phyloP scores from a whole-genome alignment of 208 protist genomes.

The Entamoeba invadens region DNA sequence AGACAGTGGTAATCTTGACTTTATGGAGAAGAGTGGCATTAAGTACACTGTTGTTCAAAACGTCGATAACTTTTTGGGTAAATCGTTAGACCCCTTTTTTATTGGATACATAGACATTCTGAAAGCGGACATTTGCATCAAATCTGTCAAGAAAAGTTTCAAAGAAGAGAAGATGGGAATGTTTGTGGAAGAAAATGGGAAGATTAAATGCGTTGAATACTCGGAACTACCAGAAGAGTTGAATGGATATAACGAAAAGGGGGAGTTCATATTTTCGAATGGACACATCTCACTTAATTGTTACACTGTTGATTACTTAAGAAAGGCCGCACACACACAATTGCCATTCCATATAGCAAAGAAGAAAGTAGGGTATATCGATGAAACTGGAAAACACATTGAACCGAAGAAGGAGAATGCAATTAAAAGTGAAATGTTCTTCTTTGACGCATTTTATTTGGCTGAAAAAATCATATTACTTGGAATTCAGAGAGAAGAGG shows the following conservation, averaged over 20 bases:
- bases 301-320: not conserved
- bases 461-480: not conserved
- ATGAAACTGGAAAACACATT: not conserved
- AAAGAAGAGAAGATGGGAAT: slow-evolving; percentile 77
- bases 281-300: not conserved
- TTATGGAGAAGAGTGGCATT: slow-evolving; percentile 61
- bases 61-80: slow-evolving; percentile 86
- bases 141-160: slow-evolving; percentile 63
- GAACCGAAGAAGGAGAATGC: not conserved
- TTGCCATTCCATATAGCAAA: not conserved
- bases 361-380: not conserved
- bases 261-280: not conserved
- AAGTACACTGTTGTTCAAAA: slow-evolving; percentile 71
- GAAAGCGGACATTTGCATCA: slow-evolving; percentile 61
- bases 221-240: slow-evolving; percentile 67
- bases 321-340: not conserved
- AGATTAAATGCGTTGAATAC: slow-evolving; percentile 81
- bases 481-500: not conserved
- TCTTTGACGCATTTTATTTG: not conserved
- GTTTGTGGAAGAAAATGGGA: slow-evolving; percentile 55
- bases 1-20: slow-evolving; percentile 46
- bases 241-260: not conserved
- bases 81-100: slow-evolving; percentile 72
- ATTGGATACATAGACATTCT: slow-evolving; percentile 60
- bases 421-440: not conserved